These are phyloP conservation scores for Stentor coeruleus DNA, from an alignment of 73 alveolate species.

Conservation along the genomic window DNA sequence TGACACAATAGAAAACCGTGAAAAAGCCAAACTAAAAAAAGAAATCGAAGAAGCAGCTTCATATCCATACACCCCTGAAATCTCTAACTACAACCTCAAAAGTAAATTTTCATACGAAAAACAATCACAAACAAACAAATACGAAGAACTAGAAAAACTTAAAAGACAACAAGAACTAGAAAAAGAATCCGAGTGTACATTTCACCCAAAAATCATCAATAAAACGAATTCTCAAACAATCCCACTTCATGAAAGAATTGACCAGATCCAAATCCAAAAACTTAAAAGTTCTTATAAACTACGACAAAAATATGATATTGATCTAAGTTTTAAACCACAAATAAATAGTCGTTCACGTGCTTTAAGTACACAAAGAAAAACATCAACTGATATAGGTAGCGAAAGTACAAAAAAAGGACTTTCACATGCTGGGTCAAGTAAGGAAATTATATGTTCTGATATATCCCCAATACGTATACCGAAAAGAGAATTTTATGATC, in stretches of 20 bases:
- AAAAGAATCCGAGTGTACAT: neutral
- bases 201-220: neutral
- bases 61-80: neutral
- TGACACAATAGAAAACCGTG: slow-evolving; percentile 9
- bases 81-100: neutral
- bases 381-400: neutral
- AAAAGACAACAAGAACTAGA: neutral
- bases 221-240: neutral
- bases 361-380: neutral
- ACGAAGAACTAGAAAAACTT: neutral
- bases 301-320: neutral
- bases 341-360: neutral
- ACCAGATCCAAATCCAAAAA: neutral
- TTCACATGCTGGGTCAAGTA: neutral
- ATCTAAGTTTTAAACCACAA: neutral
- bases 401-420: neutral
- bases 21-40: too few relatives aligned
- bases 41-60: neutral
- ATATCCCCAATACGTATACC: neutral
- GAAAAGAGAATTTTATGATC: neutral
- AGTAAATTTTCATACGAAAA: neutral
- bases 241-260: neutral
- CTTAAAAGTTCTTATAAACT: neutral
- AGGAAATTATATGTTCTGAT: neutral
- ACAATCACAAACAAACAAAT: too few relatives aligned